phyloP scores from a whole-genome alignment of 768 basidiomycete species.

The Boletus reticulatus region DNA sequence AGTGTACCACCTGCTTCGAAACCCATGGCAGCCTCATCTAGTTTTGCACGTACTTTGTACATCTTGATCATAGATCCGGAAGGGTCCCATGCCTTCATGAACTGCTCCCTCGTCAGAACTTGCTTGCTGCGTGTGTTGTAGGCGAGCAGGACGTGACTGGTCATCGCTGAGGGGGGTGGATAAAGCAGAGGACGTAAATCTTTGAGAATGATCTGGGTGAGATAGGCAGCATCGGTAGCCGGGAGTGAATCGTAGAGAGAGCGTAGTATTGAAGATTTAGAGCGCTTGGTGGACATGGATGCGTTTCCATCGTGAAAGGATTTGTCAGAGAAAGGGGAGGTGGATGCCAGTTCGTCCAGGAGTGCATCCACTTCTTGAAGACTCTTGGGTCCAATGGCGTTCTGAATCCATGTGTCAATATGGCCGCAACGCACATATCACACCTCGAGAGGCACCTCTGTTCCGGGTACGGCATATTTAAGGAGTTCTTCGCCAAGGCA shows the following conservation, averaged over 20 bases:
- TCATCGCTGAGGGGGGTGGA: slow-evolving; percentile 49
- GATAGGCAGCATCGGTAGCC: slow-evolving; percentile 60
- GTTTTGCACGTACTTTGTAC: slow-evolving; percentile 52
- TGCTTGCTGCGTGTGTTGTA: slow-evolving; percentile 58
- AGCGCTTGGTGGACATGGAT: slow-evolving; percentile 29
- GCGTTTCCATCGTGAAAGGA: slow-evolving; percentile 38
- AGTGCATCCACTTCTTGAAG: slow-evolving; percentile 56
- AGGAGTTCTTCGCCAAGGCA: slow-evolving; percentile 72
- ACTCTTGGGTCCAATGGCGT: slow-evolving; percentile 32
- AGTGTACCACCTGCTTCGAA: slow-evolving; percentile 36
- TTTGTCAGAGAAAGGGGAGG: slow-evolving; percentile 56
- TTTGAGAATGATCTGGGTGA: slow-evolving; percentile 87
- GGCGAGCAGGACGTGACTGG: slow-evolving; percentile 47
- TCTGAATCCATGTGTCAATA: slow-evolving; percentile 16
- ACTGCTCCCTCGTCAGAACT: slow-evolving; percentile 56
- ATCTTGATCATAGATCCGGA: slow-evolving; percentile 48
- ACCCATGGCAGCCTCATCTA: slow-evolving; percentile 54
- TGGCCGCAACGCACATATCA: neutral
- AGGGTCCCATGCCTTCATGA: slow-evolving; percentile 73
- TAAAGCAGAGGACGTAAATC: slow-evolving; percentile 82
- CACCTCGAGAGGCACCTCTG: slow-evolving; percentile 26
- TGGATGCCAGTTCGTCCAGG: slow-evolving; percentile 72
- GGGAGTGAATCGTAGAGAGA: slow-evolving; percentile 58
- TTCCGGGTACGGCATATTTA: slow-evolving; percentile 36
- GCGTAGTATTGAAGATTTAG: slow-evolving; percentile 42